Percentiles rank a stretch among this genome's conserved stretches.
Conservation (phyloP, 2,329 filamentous ascomycete species). For the Diaporthe ilicicola region DNA sequence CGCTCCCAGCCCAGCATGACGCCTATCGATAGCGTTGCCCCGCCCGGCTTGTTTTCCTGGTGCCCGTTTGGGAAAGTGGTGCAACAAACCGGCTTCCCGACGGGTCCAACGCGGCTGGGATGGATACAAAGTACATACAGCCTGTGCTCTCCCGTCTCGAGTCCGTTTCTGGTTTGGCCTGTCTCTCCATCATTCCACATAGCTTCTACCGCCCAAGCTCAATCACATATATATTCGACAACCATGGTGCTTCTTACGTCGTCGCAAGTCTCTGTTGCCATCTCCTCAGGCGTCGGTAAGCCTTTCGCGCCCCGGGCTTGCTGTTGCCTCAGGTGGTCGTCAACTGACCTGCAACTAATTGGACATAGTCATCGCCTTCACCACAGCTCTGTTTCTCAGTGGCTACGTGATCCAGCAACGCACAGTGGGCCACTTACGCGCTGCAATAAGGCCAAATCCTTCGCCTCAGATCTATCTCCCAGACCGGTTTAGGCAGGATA, state of each 20-base stretch:
- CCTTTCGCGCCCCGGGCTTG: conserved; percentile 28
- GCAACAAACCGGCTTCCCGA: conserved; percentile 20
- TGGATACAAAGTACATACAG: conserved; percentile 6
- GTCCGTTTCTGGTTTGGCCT: conserved; percentile 8
- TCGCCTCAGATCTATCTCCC: conserved; percentile 60
- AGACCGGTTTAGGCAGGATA: conserved; percentile 56
- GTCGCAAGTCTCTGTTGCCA: conserved; percentile 73
- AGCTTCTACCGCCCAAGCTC: conserved; percentile 38
- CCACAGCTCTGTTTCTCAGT: conserved; percentile 82
- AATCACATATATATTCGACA: conserved; percentile 32
- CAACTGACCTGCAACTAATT: conserved; percentile 28
- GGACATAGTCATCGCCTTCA: conserved; percentile 75
- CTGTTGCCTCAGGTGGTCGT: conserved; percentile 27
- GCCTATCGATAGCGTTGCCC: conserved; percentile 30
- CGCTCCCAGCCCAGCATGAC: not conserved
- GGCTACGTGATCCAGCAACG: conserved; percentile 90
- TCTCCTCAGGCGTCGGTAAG: conserved; percentile 71
- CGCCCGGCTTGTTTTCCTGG: conserved; percentile 25
- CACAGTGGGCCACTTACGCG: conserved; percentile 79
- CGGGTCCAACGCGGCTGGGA: not conserved
- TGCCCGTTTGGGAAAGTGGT: conserved; percentile 21
- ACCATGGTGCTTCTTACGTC: conserved; percentile 69
- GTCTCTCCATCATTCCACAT: conserved; percentile 5
- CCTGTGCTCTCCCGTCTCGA: conserved; percentile 24
- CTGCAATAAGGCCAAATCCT: conserved; percentile 68